A percentile compares a stretch with the other conserved stretches of the same genome.
phyloP scores from a whole-genome alignment of 2,329 filamentous ascomycete genomes.

The Anisogramma anomala region DNA sequence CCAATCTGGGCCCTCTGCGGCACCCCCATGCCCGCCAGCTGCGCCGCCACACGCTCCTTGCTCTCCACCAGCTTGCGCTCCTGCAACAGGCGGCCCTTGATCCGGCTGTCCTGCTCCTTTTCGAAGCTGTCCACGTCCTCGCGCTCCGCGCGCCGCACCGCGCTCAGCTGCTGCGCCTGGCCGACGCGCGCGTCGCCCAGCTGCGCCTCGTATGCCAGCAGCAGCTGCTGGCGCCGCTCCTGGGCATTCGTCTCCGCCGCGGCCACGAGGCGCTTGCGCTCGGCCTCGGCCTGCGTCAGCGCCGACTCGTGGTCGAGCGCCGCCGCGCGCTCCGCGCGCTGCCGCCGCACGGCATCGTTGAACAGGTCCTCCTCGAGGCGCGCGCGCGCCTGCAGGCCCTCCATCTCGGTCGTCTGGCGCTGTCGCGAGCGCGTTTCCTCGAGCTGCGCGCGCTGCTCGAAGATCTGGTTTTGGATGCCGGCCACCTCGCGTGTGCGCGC shows the following conservation, averaged over 20 bases:
- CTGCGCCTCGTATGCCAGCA: slow-evolving; percentile 38
- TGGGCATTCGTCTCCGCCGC: slow-evolving; percentile 37
- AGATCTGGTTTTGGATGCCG: slow-evolving; percentile 38
- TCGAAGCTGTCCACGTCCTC: slow-evolving; percentile 41
- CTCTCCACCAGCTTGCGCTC: slow-evolving; percentile 40
- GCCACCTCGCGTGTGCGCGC: slow-evolving; percentile 41
- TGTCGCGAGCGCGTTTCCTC: slow-evolving; percentile 39
- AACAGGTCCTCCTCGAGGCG: slow-evolving; percentile 36
- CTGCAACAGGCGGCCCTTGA: slow-evolving; percentile 34
- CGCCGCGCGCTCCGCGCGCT: slow-evolving; percentile 25
- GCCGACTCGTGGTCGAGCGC: slow-evolving; percentile 35
- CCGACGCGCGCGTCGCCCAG: slow-evolving; percentile 34
- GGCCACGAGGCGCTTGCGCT: slow-evolving; percentile 33
- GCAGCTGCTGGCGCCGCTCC: slow-evolving; percentile 29
- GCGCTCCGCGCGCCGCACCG: slow-evolving; percentile 37
- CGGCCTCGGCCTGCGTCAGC: slow-evolving; percentile 34
- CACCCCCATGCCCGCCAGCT: slow-evolving; percentile 22
- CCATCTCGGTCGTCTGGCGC: slow-evolving; percentile 34
- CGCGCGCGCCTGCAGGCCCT: slow-evolving; percentile 31
- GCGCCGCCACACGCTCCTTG: slow-evolving; percentile 28
- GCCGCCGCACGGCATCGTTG: slow-evolving; percentile 25
- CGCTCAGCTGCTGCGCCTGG: slow-evolving; percentile 38
- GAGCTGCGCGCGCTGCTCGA: slow-evolving; percentile 35
- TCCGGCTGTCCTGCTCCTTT: slow-evolving; percentile 31
- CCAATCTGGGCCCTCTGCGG: slow-evolving; percentile 40